Evolutionary conservation across 768 basidiomycete species (phyloP), one percentile per base, ranked within the genome.

Genomic region (Gloeopeniophorella convolvens): DNA sequence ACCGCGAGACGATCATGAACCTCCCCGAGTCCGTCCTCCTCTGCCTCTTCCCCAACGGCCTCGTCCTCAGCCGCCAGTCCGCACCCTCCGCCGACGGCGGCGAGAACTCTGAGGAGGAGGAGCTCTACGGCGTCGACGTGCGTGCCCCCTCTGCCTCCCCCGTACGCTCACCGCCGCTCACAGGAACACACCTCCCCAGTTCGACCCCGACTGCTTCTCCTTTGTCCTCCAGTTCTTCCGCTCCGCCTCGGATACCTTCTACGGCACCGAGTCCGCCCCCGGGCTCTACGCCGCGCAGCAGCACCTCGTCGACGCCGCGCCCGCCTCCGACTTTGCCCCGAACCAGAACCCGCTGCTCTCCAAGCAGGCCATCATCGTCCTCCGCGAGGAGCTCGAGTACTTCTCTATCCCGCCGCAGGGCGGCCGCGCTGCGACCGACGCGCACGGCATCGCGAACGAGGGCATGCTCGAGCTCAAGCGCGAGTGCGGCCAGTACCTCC

Each of bases 341-440:
- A 67, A 82, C 15, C 73, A 93, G 66, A 98, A 97, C 63, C 96
- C 96, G 0, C 76, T 99, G 33, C 75, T 97, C 46, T 78, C 84
- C 41, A 97, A 98, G 70, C 96, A 98, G 68, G 94, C 95, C 24
- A 97, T 99, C 63, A 98, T 98, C 59, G 95, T 99, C 41, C 82
- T 99, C 23, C 79, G 96, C 24, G 96, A 99, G 66, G 96, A 99
- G 70, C 76, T 99, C 45, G 96, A 99, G 67, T 99, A 98, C 66
- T 99, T 99, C 59, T 85, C 91, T 30, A 97, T 99, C 54, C 92
- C 95, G 2, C 85, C 89, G 12, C 82, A 79, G 59, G 76, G 73
- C 50, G 73, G 76, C 31, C 62, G 64, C 13, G 80, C 84, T 13
- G 62, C 70, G 21, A 89, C 89, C 27, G 85, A 92, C 68, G 78